Percentiles rank a stretch among this genome's conserved stretches.
These are phyloP conservation scores for Apiospora aurea DNA, from an alignment of 2,329 filamentous ascomycete genomes.

Conservation along the genomic window DNA sequence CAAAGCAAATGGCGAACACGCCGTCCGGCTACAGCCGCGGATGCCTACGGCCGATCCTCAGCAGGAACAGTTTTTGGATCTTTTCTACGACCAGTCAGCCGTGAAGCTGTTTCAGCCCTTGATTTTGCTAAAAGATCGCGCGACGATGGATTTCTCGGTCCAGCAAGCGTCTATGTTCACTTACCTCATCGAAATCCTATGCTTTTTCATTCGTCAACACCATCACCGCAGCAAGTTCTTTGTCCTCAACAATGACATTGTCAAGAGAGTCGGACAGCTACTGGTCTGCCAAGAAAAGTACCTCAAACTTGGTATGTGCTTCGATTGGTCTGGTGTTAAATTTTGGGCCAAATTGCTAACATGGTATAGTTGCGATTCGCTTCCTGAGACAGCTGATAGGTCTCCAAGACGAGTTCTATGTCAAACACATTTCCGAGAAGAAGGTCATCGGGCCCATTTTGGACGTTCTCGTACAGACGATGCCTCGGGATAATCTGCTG, in stretches of 20 bases:
- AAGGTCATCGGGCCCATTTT: slow-evolving; percentile 84
- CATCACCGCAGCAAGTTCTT: slow-evolving; percentile 87
- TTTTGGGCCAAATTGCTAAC: not conserved
- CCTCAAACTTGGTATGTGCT: slow-evolving; percentile 78
- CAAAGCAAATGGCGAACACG: slow-evolving; percentile 73
- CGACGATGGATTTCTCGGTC: slow-evolving; percentile 75
- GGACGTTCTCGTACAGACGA: slow-evolving; percentile 81
- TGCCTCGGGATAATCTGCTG: slow-evolving; percentile 91
- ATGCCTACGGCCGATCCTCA: slow-evolving; percentile 66
- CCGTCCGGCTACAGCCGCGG: slow-evolving; percentile 64
- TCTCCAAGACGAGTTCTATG: slow-evolving; percentile 90
- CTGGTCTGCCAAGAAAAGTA: slow-evolving; percentile 88
- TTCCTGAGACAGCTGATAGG: slow-evolving; percentile 90
- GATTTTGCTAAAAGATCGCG: slow-evolving; percentile 75
- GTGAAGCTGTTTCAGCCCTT: slow-evolving; percentile 86
- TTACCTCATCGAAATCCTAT: slow-evolving; percentile 90
- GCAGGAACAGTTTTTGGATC: slow-evolving; percentile 83
- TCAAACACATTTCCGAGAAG: slow-evolving; percentile 82
- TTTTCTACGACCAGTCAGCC: slow-evolving; percentile 90
- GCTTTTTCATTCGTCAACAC: slow-evolving; percentile 93
- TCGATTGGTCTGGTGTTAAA: not conserved
- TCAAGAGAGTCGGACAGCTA: slow-evolving; percentile 81
- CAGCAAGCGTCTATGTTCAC: slow-evolving; percentile 90
- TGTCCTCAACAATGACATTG: slow-evolving; percentile 80
- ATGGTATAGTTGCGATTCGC: slow-evolving; percentile 76